These are phyloP conservation scores for Colletotrichum incanum DNA, from an alignment of 2,329 filamentous ascomycete species.

Conservation along the genomic window DNA sequence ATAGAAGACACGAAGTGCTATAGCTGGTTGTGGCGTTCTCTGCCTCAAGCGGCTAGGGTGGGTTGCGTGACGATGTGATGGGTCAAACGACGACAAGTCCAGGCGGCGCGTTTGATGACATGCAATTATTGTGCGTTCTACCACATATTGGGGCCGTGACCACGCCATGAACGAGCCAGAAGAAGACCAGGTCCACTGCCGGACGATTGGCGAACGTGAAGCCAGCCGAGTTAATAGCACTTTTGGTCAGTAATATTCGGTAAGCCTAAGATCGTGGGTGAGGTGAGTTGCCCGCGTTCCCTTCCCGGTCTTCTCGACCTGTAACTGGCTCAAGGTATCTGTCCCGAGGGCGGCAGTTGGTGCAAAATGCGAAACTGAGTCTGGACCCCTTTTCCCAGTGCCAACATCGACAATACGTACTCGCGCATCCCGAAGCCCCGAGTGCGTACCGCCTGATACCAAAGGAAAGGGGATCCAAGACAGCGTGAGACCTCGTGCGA, in stretches of 20 bases:
- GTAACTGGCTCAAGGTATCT: not conserved
- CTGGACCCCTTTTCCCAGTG: not conserved
- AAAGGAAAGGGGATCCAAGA: constrained; percentile 24
- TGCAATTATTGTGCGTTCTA: constrained; percentile 7
- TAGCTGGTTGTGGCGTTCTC: not conserved
- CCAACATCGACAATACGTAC: not conserved
- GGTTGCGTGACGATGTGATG: not conserved
- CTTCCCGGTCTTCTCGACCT: not conserved
- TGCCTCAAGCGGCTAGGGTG: constrained; percentile 34
- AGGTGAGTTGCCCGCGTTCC: constrained; percentile 13
- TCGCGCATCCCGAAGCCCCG: constrained; percentile 27
- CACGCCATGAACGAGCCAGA: constrained; percentile 19
- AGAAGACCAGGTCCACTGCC: not conserved
- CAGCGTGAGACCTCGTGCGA: constrained; percentile 18
- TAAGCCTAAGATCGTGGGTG: constrained; percentile 4
- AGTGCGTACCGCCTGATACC: constrained; percentile 15
- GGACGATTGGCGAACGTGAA: constrained; percentile 12
- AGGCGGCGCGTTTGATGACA: constrained; percentile 32
- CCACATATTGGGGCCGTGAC: constrained; percentile 4
- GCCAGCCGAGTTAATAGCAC: constrained; percentile 19
- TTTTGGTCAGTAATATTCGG: constrained; percentile 12
- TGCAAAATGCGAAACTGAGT: not conserved
- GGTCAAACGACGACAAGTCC: constrained; percentile 32
- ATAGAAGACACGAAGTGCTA: not conserved
- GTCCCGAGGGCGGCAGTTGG: not conserved